phyloP scores from a whole-genome alignment of 441 rosid genomes.

The Biscutella laevigata region DNA sequence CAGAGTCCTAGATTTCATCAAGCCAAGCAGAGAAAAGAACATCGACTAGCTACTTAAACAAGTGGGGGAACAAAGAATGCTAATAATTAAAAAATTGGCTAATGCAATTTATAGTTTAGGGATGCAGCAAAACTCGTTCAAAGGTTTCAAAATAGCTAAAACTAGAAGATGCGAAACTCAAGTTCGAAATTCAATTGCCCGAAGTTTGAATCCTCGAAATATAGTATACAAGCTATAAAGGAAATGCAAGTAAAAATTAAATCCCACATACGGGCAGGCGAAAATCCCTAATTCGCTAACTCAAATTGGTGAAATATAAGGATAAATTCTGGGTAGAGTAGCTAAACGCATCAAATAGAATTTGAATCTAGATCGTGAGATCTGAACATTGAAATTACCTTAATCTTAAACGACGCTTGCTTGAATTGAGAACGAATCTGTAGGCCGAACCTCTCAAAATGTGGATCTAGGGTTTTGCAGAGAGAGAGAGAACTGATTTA shows the following conservation, averaged over 20 bases:
- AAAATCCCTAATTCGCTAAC: slow-evolving; percentile 16
- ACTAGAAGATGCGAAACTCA: neutral
- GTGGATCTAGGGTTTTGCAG: slow-evolving; percentile 7
- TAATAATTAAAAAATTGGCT: neutral
- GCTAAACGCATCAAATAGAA: neutral
- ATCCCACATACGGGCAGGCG: neutral
- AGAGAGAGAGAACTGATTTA: neutral
- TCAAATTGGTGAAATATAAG: neutral
- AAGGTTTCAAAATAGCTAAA: neutral
- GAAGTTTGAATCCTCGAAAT: neutral
- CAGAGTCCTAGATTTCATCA: neutral
- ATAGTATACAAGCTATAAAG: neutral
- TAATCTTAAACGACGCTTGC: neutral
- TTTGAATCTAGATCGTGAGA: slow-evolving; percentile 2
- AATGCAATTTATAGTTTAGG: neutral
- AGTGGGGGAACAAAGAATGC: neutral
- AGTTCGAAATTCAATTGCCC: neutral
- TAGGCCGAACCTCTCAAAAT: neutral
- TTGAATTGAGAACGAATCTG: neutral
- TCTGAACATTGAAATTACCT: neutral
- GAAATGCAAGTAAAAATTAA: neutral
- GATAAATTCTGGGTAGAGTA: neutral
- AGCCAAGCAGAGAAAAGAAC: neutral
- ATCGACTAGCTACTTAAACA: neutral
- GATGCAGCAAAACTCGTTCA: neutral